Conservation (phyloP, 2,329 filamentous ascomycete genomes). For the Aspergillus felis region DNA sequence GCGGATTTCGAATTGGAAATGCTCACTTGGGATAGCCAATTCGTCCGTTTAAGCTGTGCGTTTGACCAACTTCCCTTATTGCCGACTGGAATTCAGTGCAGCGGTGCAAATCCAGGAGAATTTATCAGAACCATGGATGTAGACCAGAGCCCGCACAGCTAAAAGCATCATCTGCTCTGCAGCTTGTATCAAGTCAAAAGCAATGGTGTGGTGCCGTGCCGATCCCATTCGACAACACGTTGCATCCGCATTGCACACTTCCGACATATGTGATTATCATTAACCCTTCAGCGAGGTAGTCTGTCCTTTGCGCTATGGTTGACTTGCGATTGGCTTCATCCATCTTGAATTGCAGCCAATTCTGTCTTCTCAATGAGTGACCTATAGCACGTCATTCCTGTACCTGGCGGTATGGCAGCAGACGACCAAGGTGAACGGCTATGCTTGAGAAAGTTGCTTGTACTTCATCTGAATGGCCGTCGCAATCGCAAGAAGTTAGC, state of each 20-base stretch:
- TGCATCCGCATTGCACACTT: not conserved
- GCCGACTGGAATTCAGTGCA: conserved; percentile 54
- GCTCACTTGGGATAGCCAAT: conserved; percentile 13
- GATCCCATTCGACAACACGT: not conserved
- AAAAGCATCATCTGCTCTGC: not conserved
- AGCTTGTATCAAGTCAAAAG: not conserved
- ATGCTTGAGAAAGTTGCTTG: conserved; percentile 5
- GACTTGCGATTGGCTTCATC: not conserved
- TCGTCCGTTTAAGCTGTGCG: conserved; percentile 49
- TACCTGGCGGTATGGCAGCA: conserved; percentile 23
- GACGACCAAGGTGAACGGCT: conserved; percentile 44
- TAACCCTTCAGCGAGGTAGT: not conserved
- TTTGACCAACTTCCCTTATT: conserved; percentile 56
- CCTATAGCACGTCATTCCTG: conserved; percentile 27
- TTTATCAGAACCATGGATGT: conserved; percentile 31
- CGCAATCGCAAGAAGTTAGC: conserved; percentile 31
- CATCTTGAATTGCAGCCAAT: conserved; percentile 20
- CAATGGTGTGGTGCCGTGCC: not conserved
- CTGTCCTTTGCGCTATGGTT: not conserved
- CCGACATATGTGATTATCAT: not conserved
- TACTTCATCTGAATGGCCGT: conserved; percentile 47
- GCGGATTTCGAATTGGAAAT: not conserved
- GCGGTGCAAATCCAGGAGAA: conserved; percentile 54
- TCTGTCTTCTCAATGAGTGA: conserved; percentile 9
- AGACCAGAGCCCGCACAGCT: not conserved